Conservation (phyloP, 345 rosid genomes). For the Angophora floribunda region DNA sequence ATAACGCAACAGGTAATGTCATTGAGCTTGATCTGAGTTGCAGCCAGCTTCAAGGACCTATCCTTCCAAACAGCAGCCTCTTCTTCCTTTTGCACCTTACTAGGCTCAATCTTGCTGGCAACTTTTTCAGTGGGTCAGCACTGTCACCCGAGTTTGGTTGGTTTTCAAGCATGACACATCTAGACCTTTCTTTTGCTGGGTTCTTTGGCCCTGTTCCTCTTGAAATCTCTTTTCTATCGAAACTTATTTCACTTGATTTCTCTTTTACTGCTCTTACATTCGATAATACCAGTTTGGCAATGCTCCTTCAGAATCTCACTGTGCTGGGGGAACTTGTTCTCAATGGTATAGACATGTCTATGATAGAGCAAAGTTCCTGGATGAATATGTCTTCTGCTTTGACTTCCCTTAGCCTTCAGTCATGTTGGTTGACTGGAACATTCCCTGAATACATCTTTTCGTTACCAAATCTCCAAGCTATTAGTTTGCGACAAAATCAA, state of each 20-base stretch:
- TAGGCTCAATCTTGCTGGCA: not conserved
- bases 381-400: slow-evolving; percentile 1
- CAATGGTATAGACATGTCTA: not conserved
- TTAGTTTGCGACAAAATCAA: not conserved
- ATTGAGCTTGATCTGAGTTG: not conserved
- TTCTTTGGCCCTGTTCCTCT: not conserved
- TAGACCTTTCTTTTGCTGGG: not conserved
- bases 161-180: not conserved
- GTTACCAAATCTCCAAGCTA: not conserved
- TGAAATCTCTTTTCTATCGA: not conserved
- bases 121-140: not conserved
- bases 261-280: not conserved
- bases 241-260: slow-evolving; percentile 8
- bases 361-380: not conserved
- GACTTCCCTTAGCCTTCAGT: not conserved
- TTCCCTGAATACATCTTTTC: slow-evolving; percentile 1
- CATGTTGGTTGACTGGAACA: not conserved
- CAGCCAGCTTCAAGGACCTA: not conserved
- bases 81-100: not conserved
- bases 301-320: not conserved
- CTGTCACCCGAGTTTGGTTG: not conserved
- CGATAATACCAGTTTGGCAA: not conserved
- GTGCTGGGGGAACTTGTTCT: not conserved
- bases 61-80: not conserved
- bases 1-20: not conserved